Conservation (phyloP, 345 rosid genomes). For the Eucalyptus decipiens region DNA sequence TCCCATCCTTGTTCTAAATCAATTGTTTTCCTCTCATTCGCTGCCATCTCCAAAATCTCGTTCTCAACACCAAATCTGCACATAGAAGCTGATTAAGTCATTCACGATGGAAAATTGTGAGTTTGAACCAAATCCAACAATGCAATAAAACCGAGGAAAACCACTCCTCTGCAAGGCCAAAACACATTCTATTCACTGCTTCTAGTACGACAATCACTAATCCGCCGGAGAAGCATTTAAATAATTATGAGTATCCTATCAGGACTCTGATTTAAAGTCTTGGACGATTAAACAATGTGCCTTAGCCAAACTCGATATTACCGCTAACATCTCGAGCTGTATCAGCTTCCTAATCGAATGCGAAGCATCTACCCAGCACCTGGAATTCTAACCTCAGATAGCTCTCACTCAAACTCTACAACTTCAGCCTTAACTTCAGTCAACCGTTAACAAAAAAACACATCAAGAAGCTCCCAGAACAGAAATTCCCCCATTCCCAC, state of each 20-base stretch:
- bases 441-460: neutral
- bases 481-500: neutral
- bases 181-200: neutral
- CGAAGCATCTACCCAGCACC: neutral
- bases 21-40: slow-evolving; percentile 28
- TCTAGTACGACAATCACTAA: neutral
- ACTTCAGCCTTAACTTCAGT: neutral
- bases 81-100: neutral
- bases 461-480: neutral
- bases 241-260: fast-evolving
- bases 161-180: neutral
- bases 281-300: fast-evolving
- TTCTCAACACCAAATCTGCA: neutral
- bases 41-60: neutral
- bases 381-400: neutral
- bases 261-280: neutral
- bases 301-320: neutral
- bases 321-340: neutral
- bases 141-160: neutral
- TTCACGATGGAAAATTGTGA: fast-evolving
- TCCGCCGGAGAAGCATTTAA: neutral
- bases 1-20: slow-evolving; percentile 89
- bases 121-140: neutral
- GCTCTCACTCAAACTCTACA: neutral
- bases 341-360: neutral